phyloP scores from a whole-genome alignment of 192 early-diverging fungal genomes.

The Linnemannia hyalina region DNA sequence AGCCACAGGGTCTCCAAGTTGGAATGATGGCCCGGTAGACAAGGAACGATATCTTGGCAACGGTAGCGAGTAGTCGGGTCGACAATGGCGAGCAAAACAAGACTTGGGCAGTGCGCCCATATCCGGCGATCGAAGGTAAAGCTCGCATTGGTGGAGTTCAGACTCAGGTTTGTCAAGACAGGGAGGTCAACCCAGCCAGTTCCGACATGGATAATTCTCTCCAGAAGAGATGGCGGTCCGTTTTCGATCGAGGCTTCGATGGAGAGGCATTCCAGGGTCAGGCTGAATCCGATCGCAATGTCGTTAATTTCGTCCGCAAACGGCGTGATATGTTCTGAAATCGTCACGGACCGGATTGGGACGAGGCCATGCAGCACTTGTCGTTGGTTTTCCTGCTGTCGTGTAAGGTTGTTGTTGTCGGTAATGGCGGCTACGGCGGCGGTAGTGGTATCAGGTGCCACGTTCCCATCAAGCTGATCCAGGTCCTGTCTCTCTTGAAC shows the following conservation, averaged over 20 bases:
- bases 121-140: not conserved
- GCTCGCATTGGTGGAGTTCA: not conserved
- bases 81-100: not conserved
- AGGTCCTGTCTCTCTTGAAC: not conserved
- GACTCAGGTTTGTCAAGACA: not conserved
- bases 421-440: no score
- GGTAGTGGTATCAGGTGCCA: not conserved
- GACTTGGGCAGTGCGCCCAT: not conserved
- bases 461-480: not conserved
- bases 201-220: not conserved
- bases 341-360: not conserved
- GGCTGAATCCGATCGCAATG: not conserved
- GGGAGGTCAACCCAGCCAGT: not conserved
- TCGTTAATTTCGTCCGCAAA: not conserved
- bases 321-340: not conserved
- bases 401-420: not conserved
- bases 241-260: not conserved
- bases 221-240: not conserved
- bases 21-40: not conserved
- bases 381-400: not conserved
- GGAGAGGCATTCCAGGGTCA: not conserved
- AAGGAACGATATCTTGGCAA: not conserved
- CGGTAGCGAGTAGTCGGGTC: not conserved
- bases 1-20: not conserved
- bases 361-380: not conserved